Conservation (phyloP, 768 basidiomycete genomes). For the Kwoniella dejecticola region DNA sequence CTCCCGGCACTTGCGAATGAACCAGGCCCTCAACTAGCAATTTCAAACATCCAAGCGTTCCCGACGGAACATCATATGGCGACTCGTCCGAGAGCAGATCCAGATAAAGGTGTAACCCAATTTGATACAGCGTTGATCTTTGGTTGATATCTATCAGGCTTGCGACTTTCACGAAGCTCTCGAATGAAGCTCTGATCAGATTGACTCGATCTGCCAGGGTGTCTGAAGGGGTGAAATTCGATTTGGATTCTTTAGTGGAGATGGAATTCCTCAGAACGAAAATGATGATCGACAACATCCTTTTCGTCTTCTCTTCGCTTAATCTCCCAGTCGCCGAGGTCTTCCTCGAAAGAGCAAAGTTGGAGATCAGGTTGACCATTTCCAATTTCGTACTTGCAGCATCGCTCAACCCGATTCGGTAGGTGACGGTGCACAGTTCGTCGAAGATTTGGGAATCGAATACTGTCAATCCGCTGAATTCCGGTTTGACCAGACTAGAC, state of each 20-base stretch:
- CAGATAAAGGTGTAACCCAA: conserved; percentile 75
- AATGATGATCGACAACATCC: conserved; percentile 65
- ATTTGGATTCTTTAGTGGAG: conserved; percentile 56
- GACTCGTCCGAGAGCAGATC: conserved; percentile 87
- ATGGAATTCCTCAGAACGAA: conserved; percentile 75
- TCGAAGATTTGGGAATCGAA: conserved; percentile 81
- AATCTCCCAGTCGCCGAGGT: conserved; percentile 7
- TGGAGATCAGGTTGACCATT: conserved; percentile 69
- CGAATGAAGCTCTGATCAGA: conserved; percentile 68
- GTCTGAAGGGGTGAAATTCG: conserved; percentile 57
- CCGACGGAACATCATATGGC: conserved; percentile 64
- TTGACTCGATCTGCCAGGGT: conserved; percentile 64
- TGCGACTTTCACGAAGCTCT: conserved; percentile 66
- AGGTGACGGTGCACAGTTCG: conserved; percentile 83
- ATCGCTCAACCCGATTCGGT: conserved; percentile 87
- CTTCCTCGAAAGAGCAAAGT: conserved; percentile 59
- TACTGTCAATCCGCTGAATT: conserved; percentile 78
- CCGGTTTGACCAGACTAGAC: conserved; percentile 74
- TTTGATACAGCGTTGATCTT: conserved; percentile 74
- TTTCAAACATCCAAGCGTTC: conserved; percentile 77
- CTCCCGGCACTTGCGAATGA: conserved; percentile 53
- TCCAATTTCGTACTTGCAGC: conserved; percentile 69
- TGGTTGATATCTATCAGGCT: conserved; percentile 61
- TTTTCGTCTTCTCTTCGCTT: conserved; percentile 43
- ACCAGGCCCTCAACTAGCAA: conserved; percentile 63